Conservation (phyloP, 202 grass and related monocot species). For the Bolboschoenoplectus hybrid region DNA sequence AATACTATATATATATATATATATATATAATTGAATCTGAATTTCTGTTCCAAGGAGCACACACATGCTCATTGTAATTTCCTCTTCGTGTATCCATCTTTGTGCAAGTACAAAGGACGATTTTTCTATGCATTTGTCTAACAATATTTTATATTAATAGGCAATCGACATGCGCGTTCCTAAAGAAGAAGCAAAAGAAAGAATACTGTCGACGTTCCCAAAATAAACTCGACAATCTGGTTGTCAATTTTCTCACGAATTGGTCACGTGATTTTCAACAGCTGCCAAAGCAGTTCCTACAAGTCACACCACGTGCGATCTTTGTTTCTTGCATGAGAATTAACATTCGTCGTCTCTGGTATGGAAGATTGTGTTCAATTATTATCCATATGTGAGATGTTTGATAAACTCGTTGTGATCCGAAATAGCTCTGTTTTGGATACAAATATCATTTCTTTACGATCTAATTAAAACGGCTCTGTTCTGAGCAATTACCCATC, state of each 20-base stretch:
- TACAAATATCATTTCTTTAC: not conserved
- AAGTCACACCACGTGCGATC: not conserved
- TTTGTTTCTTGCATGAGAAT: too few relatives aligned
- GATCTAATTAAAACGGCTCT: not conserved
- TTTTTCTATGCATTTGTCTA: not conserved
- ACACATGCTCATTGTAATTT: not conserved
- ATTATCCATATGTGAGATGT: not conserved
- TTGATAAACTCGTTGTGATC: not conserved
- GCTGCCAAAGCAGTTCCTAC: not conserved
- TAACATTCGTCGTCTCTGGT: not conserved
- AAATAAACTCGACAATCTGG: not conserved
- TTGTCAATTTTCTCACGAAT: not conserved
- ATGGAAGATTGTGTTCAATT: too few relatives aligned
- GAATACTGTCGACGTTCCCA: not conserved
- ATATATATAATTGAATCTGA: too few relatives aligned
- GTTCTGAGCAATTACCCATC: too few relatives aligned
- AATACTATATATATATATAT: too few relatives aligned
- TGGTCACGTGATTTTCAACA: not conserved
- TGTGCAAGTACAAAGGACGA: not conserved
- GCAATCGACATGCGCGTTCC: not conserved
- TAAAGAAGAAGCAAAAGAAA: not conserved
- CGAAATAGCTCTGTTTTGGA: not conserved
- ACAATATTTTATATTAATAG: not conserved
- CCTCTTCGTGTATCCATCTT: not conserved
- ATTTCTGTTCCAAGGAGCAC: too few relatives aligned